Evolutionary conservation across 148 eudicot genomes (phyloP), one percentile per base, ranked within the genome.

Genomic region (Persicaria maculosa): DNA sequence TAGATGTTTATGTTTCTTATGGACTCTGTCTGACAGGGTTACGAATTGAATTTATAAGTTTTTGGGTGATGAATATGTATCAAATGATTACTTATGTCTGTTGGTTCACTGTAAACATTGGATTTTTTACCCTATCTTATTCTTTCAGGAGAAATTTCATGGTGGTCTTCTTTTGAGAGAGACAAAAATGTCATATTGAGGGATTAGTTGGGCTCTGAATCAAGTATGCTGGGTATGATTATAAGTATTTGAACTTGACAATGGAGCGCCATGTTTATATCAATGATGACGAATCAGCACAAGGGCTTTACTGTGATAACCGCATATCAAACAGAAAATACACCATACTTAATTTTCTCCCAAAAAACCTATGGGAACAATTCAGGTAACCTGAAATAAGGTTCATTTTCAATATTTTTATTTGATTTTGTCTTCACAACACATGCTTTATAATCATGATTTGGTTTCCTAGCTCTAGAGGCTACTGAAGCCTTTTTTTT

Each of bases 301-400:
- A 81, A 71, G 93, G 88, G 75, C 79, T 88, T 50, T 90, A 85
- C 77, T 83, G 92, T 76, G 92, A 87, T 77, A 95, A 95, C 72
- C 96, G 92, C 31, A 83, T 95, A 75, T 95, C 98, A 15, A 95
- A 95, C 74, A 80, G 88, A 79, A 95, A 95, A 80, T 95, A 95
- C 81, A 92, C 93, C 5, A 47, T 95, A 69, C 79, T 88, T 68
- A 95, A 90, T 69, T 95, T 95, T 77, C 88, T 95, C 40, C 97
- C 98, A 0, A 95, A 92, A 81, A 95, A 95, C 72, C 82, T 95
- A 80, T 95, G 92, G 98, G 96, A 95, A 67, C 97, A 95, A 76
- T 95, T 95, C 93, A 94, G 98, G 98, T 94, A 83, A 87, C 67
- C 45, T 36, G 36, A 40, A 65, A 4, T 6, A 4, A 65, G 36